Evolutionary conservation across 805 yeast species (phyloP).

Genomic region (Candida ascalaphidarum): DNA sequence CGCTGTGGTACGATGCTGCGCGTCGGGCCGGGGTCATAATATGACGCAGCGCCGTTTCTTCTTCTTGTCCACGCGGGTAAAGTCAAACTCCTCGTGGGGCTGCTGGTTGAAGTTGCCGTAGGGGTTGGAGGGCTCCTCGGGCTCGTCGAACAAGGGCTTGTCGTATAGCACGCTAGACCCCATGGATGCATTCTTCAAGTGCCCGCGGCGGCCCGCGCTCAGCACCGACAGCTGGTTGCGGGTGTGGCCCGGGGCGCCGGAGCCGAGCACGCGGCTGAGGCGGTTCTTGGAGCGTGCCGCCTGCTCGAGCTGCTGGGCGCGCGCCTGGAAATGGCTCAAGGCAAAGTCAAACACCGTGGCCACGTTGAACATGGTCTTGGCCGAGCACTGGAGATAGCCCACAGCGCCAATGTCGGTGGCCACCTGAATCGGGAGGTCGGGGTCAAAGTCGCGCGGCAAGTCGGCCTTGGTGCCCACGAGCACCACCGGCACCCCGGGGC

Average conservation of each 20-base stretch:
- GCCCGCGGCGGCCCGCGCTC: conserved; percentile 16
- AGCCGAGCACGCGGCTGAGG: conserved; percentile 22
- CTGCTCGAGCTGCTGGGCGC: conserved; percentile 26
- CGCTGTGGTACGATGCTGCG: too few species aligned
- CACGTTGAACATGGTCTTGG: conserved; percentile 61
- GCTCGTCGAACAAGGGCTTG: conserved; percentile 34
- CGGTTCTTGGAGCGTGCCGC: conserved; percentile 25
- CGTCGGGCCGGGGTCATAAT: conserved; percentile 8
- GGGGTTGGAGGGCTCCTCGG: conserved; percentile 24
- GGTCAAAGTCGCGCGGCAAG: conserved; percentile 28
- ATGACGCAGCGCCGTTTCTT: conserved; percentile 24
- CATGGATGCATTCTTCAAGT: conserved; percentile 27
- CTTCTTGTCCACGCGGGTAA: conserved; percentile 21
- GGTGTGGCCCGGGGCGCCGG: conserved; percentile 11
- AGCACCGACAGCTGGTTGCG: conserved; percentile 4
- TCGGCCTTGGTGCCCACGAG: conserved; percentile 83
- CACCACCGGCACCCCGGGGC: conserved; percentile 70
- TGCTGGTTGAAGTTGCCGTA: conserved; percentile 23
- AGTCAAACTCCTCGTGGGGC: conserved; percentile 35
- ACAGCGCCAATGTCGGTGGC: conserved; percentile 60
- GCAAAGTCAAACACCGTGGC: conserved; percentile 61
- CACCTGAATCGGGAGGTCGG: conserved; percentile 41
- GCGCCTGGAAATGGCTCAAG: conserved; percentile 33
- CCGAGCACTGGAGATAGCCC: conserved; percentile 73
- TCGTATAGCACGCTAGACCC: conserved; percentile 28